A percentile compares a stretch with the other conserved stretches of the same genome.
phyloP scores from a whole-genome alignment of 1,284 basidiomycete species.

The Trichosporon sp. region DNA sequence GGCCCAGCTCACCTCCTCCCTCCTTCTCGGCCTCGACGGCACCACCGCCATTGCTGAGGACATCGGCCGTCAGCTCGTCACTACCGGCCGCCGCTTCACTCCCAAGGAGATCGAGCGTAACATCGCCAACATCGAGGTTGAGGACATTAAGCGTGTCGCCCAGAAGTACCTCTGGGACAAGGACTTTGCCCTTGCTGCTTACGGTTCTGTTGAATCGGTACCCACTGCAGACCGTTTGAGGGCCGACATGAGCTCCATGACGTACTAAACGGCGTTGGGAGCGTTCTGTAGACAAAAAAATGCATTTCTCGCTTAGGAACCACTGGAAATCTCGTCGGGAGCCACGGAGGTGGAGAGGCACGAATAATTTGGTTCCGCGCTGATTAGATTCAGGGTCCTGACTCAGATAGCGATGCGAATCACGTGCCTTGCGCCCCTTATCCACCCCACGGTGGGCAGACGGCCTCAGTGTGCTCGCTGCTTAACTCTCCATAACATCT shows the following conservation, averaged over 20 bases:
- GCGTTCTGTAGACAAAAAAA: background rate
- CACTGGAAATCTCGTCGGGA: background rate
- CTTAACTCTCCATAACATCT: too few relatives aligned
- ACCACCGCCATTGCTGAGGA: conserved; percentile 97
- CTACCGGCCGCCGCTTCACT: conserved; percentile 80
- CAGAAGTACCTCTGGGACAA: conserved; percentile 91
- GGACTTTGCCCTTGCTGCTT: conserved; percentile 66
- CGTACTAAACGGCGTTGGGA: background rate
- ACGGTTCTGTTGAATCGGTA: conserved; percentile 83
- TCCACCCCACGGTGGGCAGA: too few relatives aligned
- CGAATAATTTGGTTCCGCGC: background rate
- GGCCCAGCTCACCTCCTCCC: conserved; percentile 92
- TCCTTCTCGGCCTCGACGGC: conserved; percentile 87
- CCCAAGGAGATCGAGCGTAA: conserved; percentile 92
- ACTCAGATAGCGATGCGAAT: background rate
- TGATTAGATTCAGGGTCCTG: background rate
- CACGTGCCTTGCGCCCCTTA: too few relatives aligned
- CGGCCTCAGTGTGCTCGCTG: too few relatives aligned
- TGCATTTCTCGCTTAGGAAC: background rate
- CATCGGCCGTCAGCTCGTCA: conserved; percentile 94
- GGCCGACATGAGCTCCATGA: background rate
- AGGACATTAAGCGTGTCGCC: conserved; percentile 92
- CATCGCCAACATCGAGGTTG: conserved; percentile 74
- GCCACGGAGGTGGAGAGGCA: background rate
- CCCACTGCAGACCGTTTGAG: conserved; percentile 47